phyloP scores from a whole-genome alignment of 495 filamentous ascomycete species.

The Margaritispora aquatica region DNA sequence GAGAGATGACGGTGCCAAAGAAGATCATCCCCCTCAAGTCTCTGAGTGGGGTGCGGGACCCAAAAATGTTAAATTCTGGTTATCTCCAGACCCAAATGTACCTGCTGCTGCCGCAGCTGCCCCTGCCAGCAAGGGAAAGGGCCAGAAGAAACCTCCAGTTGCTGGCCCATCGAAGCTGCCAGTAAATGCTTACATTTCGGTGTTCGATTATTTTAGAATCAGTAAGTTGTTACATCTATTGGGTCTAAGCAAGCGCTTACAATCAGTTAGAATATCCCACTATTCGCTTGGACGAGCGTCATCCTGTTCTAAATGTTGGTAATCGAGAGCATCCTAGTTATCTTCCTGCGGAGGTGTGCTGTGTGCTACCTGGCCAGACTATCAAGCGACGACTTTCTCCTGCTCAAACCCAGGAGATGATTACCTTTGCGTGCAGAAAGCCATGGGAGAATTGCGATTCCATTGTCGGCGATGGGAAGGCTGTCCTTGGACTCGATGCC shows the following conservation, averaged over 20 bases:
- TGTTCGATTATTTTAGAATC: constrained; percentile 44
- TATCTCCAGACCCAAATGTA: constrained; percentile 15
- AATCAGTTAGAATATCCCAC: constrained; percentile 34
- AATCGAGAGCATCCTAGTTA: constrained; percentile 51
- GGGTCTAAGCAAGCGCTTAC: background rate
- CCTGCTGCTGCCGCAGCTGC: background rate
- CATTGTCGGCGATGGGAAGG: constrained; percentile 50
- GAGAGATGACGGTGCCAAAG: constrained; percentile 11
- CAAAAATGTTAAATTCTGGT: constrained; percentile 43
- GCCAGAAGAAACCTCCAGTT: background rate
- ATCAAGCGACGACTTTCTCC: constrained; percentile 46
- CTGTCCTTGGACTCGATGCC: constrained; percentile 38
- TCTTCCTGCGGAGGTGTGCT: constrained; percentile 60
- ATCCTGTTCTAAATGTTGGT: constrained; percentile 70
- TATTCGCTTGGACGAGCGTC: constrained; percentile 24
- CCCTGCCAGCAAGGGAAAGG: constrained; percentile 5
- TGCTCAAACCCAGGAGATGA: constrained; percentile 56
- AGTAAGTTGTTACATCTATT: background rate
- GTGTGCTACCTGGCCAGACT: constrained; percentile 60
- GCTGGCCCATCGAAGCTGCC: constrained; percentile 3
- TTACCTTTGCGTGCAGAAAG: constrained; percentile 59
- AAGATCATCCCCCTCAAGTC: constrained; percentile 34
- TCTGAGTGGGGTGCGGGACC: constrained; percentile 37
- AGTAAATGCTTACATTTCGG: constrained; percentile 35
- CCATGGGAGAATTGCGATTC: constrained; percentile 61